Percentiles rank a stretch among this genome's conserved stretches.
These are phyloP conservation scores for Pterocarpus santalinus DNA, from an alignment of 306 rosid species.

Conservation along the genomic window DNA sequence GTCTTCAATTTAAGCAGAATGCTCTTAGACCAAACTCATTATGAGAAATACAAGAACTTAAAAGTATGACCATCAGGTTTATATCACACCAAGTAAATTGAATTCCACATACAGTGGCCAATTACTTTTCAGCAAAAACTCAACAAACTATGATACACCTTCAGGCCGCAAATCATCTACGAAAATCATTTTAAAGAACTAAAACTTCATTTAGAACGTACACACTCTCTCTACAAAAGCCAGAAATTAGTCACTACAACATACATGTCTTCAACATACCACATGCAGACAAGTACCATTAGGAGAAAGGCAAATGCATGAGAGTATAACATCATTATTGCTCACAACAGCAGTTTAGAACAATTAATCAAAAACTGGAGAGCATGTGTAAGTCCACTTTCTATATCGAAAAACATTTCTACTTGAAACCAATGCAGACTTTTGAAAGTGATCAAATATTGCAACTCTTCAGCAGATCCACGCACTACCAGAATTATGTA, in stretches of 20 bases:
- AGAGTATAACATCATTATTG: constrained; percentile 26
- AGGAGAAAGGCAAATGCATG: constrained; percentile 28
- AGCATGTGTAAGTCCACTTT: constrained; percentile 17
- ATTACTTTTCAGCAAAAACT: constrained; percentile 33
- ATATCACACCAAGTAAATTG: constrained; percentile 8
- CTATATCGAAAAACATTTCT: background rate
- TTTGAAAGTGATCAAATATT: constrained; percentile 31
- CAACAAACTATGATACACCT: constrained; percentile 2
- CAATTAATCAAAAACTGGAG: constrained; percentile 4
- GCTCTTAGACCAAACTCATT: constrained; percentile 17
- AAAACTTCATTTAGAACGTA: constrained; percentile 30
- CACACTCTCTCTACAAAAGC: background rate
- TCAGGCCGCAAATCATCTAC: constrained; percentile 15
- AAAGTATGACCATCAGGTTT: constrained; percentile 16
- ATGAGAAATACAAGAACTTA: constrained; percentile 32
- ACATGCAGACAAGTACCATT: background rate
- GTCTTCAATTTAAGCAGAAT: background rate
- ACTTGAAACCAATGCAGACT: constrained; percentile 21
- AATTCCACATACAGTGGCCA: constrained; percentile 1
- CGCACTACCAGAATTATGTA: constrained; percentile 8
- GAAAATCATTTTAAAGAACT: constrained; percentile 30
- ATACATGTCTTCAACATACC: constrained; percentile 18
- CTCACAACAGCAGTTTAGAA: constrained; percentile 13
- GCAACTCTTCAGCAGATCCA: constrained; percentile 38
- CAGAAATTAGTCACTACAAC: constrained; percentile 33